Base-by-base conservation (phyloP, 139 green algal genomes). In the Ettlia oleoabundans region DNA sequence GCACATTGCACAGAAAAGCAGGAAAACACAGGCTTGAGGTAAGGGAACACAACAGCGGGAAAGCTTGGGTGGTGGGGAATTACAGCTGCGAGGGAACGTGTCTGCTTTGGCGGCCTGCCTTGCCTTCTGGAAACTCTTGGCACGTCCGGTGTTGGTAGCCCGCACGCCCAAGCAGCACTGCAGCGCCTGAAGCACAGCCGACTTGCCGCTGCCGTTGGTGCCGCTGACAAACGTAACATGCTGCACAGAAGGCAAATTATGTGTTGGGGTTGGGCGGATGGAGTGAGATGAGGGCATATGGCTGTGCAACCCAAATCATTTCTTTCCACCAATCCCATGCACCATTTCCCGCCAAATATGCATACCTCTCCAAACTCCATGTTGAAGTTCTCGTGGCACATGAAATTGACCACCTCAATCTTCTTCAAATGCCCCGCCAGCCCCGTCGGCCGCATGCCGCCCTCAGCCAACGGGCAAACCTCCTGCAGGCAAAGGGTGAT, bases 81-180 rank as follows among this genome's bases (percentile, higher is more conserved):
- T 93, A 52, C 96, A 80, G 73, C 87, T 92, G 40, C 86, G 58
- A 82, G 94, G 89, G 47, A 95, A 64, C 18, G 88, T 22, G 32
- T 33, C 4, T 4, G 2, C 32, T 10, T 6, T 33, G 10, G 7
- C 30, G 4, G 52, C 52, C 21, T 51, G 62, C 72, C 72, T 67
- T 51, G 62, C 72, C 72, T 67, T 67, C 26, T 80, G 63, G 73
- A 80, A 80, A 35, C 8, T 41, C 47, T 51, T 80, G 52, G 73
- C 53, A 13, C 73, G 73, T 15, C 91, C 89, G 5, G 92, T 97
- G 24, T 88, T 66, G 0, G 38, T 63, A 1, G 95, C 94, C 3
- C 63, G 86, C 3, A 87, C 88, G 28, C 94, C 95, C 64, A 97
- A 83, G 76, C 87, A 93, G 53, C 87, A 75, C 86, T 96, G 92